Evolutionary conservation across 768 basidiomycete genomes (phyloP), one percentile per base, ranked within the genome.

Genomic region (Dioszegia hungarica): DNA sequence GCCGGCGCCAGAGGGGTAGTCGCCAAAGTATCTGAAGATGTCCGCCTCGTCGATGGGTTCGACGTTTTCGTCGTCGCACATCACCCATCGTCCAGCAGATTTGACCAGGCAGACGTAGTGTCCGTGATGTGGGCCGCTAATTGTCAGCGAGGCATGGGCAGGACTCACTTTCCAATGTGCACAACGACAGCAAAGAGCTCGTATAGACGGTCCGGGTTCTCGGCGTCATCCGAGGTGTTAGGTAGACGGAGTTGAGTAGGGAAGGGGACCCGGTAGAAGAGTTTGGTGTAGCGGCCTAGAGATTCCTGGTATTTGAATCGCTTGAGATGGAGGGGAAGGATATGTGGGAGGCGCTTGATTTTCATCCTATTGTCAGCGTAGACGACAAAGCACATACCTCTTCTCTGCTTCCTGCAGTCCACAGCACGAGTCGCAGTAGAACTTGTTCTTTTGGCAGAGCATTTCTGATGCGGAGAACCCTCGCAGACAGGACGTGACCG

Each of bases 261-360:
- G 77, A 99, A 98, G 3, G 90, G 91, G 47, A 98, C 94, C 19
- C 95, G 89, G 74, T 98, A 98, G 14, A 89, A 83, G 38, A 99
- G 85, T 75, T 99, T 99, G 80, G 91, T 89, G 77, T 93, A 90
- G 73, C 85, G 87, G 59, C 85, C 84, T 1, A 88, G 78, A 63
- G 90, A 87, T 76, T 97, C 94, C 75, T 95, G 92, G 72, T 92
- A 95, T 78, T 99, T 99, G 85, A 99, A 99, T 31, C 95, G 85
- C 79, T 99, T 99, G 44, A 99, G 79, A 75, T 99, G 95, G 24
- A 99, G 81, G 12, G 94, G 92, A 22, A 99, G 85, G 34, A 99
- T 82, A 73, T 97, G 94, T 0, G 95, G 95, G 0, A 97, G 81
- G 64, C 85, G 88, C 80, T 97, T 97, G 75, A 99, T 92, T 78